Evolutionary conservation across 2,329 filamentous ascomycete genomes (phyloP).

Genomic region (Penicillium decumbens): DNA sequence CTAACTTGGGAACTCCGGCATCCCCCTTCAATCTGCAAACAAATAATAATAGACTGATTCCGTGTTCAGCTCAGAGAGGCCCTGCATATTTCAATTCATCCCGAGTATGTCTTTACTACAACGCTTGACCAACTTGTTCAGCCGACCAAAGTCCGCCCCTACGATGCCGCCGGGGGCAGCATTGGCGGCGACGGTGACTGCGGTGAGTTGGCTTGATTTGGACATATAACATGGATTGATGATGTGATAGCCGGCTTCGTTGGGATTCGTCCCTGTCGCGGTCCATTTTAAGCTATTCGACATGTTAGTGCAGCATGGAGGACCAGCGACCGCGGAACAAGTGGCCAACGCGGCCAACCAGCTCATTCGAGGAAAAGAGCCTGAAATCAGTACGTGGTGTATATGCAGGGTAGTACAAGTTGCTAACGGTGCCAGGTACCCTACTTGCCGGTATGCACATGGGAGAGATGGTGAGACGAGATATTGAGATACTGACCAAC

Average conservation of each 20-base stretch:
- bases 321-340: constrained; percentile 26
- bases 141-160: constrained; percentile 7
- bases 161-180: constrained; percentile 21
- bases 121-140: constrained; percentile 14
- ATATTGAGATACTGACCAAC: constrained; percentile 4
- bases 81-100: not conserved
- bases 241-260: constrained; percentile 26
- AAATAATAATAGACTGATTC: not conserved
- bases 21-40: not conserved
- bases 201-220: constrained; percentile 17
- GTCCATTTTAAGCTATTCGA: constrained; percentile 35
- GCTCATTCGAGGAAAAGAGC: constrained; percentile 4
- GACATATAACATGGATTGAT: not conserved
- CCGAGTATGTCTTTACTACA: constrained; percentile 15
- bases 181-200: constrained; percentile 27
- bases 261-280: constrained; percentile 39
- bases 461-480: not conserved
- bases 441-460: constrained; percentile 3
- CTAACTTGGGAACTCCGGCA: not conserved
- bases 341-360: constrained; percentile 24
- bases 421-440: not conserved
- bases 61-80: not conserved
- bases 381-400: constrained; percentile 23
- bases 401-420: not conserved
- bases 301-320: constrained; percentile 23